Evolutionary conservation across 2,329 filamentous ascomycete genomes (phyloP), one percentile per base, ranked within the genome.

Genomic region (Sporothrix mexicana): DNA sequence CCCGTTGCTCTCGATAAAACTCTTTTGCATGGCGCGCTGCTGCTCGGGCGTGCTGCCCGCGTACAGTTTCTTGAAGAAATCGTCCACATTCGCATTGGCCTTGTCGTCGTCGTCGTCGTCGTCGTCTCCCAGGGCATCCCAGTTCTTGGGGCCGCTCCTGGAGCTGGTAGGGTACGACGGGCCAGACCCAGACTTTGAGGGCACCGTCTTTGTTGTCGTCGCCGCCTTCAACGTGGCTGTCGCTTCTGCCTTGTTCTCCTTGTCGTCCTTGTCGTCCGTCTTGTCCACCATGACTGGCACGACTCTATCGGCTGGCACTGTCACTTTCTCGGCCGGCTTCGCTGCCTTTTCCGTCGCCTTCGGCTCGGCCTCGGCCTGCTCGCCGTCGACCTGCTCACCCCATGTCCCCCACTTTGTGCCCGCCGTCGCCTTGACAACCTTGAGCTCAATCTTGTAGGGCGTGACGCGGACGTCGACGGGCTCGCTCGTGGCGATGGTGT

Each of bases 21-120:
- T 97, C 88, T 99, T 99, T 90, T 97, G 93, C 96, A 99, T 99
- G 9, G 96, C 96, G 1, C 94, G 90, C 79, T 90, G 90, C 73
- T 93, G 93, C 77, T 99, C 95, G 0, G 91, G 89, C 67, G 92
- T 90, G 0, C 93, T 90, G 49, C 85, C 86, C 75, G 92, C 90
- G 83, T 95, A 98, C 1, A 99, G 85, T 78, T 92, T 91, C 85
- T 97, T 96, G 86, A 99, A 99, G 83, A 98, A 98, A 12, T 81
- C 80, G 77, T 97, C 92, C 9, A 94, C 90, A 41, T 92, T 88
- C 74, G 88, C 86, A 13, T 87, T 83, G 0, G 88, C 86, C 0
- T 87, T 86, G 10, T 89, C 90, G 0, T 89, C 85, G 1, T 86
- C 85, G 30, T 36, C 30, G 30, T 36, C 30, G 0, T 87, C 81